Percentiles rank a stretch among this genome's conserved stretches.
Conservation (phyloP, 768 basidiomycete species). For the Ramaria sp. region DNA sequence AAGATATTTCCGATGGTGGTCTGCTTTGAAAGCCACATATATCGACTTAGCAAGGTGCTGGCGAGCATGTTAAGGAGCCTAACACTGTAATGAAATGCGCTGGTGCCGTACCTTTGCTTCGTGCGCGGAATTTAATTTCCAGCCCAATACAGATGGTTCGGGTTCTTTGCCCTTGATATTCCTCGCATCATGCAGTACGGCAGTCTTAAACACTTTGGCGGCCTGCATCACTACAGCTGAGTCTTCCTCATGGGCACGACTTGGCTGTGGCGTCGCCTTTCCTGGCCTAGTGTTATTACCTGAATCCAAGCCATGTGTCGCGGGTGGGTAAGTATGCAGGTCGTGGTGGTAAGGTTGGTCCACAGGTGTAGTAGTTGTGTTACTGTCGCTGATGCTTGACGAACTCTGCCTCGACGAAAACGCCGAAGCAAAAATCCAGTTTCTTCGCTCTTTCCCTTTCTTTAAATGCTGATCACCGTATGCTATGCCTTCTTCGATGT, state of each 20-base stretch:
- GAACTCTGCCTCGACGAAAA: background rate
- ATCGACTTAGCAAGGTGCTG: slow-evolving; percentile 60
- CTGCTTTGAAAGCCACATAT: slow-evolving; percentile 45
- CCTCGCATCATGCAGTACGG: slow-evolving; percentile 65
- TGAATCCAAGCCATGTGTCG: background rate
- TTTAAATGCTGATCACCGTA: background rate
- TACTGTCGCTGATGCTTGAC: background rate
- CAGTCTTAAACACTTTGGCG: slow-evolving; percentile 56
- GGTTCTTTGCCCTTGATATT: slow-evolving; percentile 45
- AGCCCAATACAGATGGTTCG: slow-evolving; percentile 28
- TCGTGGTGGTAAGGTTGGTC: background rate
- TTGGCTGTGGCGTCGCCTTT: background rate
- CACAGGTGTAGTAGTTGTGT: background rate
- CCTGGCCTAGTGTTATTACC: background rate
- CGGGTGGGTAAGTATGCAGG: background rate
- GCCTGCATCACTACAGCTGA: slow-evolving; percentile 39
- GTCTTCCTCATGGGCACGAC: slow-evolving; percentile 15
- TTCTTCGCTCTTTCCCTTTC: slow-evolving; percentile 11
- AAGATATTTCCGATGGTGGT: slow-evolving; percentile 42
- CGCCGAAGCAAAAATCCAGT: background rate
- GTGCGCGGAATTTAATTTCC: slow-evolving; percentile 42
- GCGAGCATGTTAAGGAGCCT: background rate
- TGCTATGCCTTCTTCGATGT: slow-evolving; percentile 1
- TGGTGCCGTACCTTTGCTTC: slow-evolving; percentile 51
- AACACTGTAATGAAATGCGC: background rate